Conservation (phyloP, 1,284 basidiomycete species). For the Sporisorium graminicola region DNA sequence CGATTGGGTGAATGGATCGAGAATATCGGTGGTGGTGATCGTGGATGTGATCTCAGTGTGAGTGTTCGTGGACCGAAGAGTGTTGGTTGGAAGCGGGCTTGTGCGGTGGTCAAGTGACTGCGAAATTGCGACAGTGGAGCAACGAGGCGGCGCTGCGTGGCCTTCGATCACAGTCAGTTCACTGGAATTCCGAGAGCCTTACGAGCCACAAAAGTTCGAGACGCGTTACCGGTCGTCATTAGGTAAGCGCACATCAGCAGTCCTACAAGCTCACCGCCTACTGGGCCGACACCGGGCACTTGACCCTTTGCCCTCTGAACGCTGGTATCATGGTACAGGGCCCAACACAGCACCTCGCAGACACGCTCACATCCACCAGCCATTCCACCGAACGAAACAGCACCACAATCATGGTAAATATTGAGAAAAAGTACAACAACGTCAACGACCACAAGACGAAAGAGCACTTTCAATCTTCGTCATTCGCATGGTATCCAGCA, state of each 20-base stretch:
- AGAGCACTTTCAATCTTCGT: slow-evolving; percentile 48
- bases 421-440: neutral
- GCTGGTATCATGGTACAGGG: too few relatives aligned
- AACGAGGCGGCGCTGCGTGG: slow-evolving; percentile 27
- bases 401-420: neutral
- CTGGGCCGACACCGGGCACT: too few relatives aligned
- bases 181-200: neutral
- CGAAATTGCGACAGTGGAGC: slow-evolving; percentile 24
- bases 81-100: slow-evolving; percentile 31
- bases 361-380: neutral
- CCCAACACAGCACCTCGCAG: neutral
- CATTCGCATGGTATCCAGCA: slow-evolving; percentile 66
- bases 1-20: too few relatives aligned
- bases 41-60: too few relatives aligned
- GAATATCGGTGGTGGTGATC: slow-evolving; percentile 5
- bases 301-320: too few relatives aligned
- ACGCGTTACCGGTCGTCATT: slow-evolving; percentile 1
- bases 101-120: slow-evolving; percentile 20
- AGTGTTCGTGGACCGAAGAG: too few relatives aligned
- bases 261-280: neutral
- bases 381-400: neutral
- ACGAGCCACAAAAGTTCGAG: neutral
- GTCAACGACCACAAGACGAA: neutral
- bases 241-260: slow-evolving; percentile 9
- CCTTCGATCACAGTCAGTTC: slow-evolving; percentile 49